Conservation (phyloP, 2,329 filamentous ascomycete genomes). For the Ophidiomyces ophidiicola region DNA sequence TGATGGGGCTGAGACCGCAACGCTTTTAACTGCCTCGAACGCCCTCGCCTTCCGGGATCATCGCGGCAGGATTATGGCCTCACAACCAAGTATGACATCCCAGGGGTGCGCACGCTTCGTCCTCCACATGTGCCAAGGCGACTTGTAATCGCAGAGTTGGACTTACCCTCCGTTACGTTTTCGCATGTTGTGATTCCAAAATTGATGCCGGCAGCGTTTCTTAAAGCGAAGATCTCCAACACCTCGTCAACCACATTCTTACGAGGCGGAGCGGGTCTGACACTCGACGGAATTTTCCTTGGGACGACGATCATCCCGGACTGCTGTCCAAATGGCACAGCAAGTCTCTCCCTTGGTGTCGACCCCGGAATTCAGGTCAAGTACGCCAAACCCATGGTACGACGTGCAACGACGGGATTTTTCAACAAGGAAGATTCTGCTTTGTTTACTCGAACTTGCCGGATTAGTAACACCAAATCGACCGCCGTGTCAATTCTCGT, state of each 20-base stretch:
- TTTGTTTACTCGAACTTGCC: constrained; percentile 22
- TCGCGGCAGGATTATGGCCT: constrained; percentile 31
- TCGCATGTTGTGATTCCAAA: constrained; percentile 32
- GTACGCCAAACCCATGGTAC: constrained; percentile 23
- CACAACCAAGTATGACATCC: constrained; percentile 32
- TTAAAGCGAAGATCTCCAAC: constrained; percentile 31
- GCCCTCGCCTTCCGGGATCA: constrained; percentile 26
- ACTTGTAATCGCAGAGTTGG: constrained; percentile 30
- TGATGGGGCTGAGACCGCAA: constrained; percentile 14
- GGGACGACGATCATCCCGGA: constrained; percentile 20
- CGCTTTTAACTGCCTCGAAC: constrained; percentile 13
- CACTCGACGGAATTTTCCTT: constrained; percentile 23
- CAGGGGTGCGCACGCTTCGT: constrained; percentile 27
- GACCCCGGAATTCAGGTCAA: constrained; percentile 24
- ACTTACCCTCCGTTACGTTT: constrained; percentile 25
- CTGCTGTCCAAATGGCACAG: constrained; percentile 21
- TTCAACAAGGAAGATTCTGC: constrained; percentile 24
- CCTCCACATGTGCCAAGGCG: constrained; percentile 27
- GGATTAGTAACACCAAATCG: constrained; percentile 25
- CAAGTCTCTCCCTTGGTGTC: constrained; percentile 25
- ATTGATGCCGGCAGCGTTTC: constrained; percentile 29
- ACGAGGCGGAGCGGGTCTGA: constrained; percentile 20
- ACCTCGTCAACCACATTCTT: constrained; percentile 25
- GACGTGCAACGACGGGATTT: constrained; percentile 20
- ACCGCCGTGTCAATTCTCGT: constrained; percentile 20